A percentile compares a stretch with the other conserved stretches of the same genome.
Evolutionary conservation across 345 rosid genomes (phyloP).

Genomic region (Kernera saxatilis): DNA sequence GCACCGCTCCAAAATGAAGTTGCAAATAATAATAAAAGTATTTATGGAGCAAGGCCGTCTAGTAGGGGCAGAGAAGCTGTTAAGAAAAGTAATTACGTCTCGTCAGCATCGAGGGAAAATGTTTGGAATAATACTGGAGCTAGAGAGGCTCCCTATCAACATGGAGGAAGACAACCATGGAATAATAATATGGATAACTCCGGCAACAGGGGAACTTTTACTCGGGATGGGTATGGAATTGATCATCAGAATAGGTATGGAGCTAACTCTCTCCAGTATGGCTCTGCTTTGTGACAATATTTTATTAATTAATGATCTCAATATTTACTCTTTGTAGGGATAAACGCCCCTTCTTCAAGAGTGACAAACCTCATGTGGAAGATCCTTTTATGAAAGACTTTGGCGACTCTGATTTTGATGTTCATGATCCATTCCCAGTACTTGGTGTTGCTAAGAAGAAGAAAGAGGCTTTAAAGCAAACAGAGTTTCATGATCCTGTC

Average conservation of each 20-base stretch:
- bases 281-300: constrained; percentile 36
- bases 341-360: constrained; percentile 50
- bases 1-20: constrained; percentile 50
- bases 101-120: constrained; percentile 44
- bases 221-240: constrained; percentile 41
- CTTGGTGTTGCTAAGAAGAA: constrained; percentile 75
- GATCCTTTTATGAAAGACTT: constrained; percentile 62
- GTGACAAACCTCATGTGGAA: constrained; percentile 63
- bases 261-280: constrained; percentile 37
- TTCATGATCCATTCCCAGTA: constrained; percentile 62
- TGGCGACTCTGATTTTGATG: constrained; percentile 57
- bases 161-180: constrained; percentile 63
- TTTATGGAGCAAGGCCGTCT: constrained; percentile 40
- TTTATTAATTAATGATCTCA: constrained; percentile 42
- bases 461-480: constrained; percentile 64
- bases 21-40: constrained; percentile 41
- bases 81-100: constrained; percentile 45
- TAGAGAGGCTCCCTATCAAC: constrained; percentile 54
- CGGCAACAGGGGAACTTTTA: constrained; percentile 41
- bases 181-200: constrained; percentile 40
- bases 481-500: constrained; percentile 87
- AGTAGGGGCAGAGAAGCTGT: constrained; percentile 46
- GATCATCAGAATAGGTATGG: constrained; percentile 51
- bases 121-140: constrained; percentile 46
- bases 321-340: constrained; percentile 53